Evolutionary conservation across 2,329 filamentous ascomycete species (phyloP).

Genomic region (Chaetomium globosum): DNA sequence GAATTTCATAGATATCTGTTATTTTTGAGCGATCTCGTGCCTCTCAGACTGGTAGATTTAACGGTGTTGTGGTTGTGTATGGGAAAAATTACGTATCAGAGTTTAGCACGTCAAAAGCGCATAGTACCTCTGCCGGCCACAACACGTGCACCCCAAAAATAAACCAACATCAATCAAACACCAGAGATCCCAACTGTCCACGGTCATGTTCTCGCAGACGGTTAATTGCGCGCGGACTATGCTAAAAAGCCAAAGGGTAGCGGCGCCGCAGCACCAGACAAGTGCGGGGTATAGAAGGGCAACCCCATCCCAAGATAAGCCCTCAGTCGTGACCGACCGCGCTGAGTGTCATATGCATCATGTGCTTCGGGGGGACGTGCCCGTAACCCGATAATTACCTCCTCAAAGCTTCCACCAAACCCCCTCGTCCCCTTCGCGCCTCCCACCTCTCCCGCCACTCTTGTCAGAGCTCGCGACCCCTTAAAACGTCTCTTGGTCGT

Average conservation of each 20-base stretch:
- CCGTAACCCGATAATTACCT: constrained; percentile 25
- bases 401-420: constrained; percentile 20
- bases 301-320: constrained; percentile 28
- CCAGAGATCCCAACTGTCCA: neutral
- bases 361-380: constrained; percentile 13
- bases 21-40: too few species aligned
- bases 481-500: constrained; percentile 80
- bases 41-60: too few species aligned
- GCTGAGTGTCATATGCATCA: constrained; percentile 32
- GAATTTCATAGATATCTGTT: too few species aligned
- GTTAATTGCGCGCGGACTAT: constrained; percentile 22
- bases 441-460: neutral
- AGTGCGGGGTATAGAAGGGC: constrained; percentile 35
- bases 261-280: constrained; percentile 29
- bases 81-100: too few species aligned
- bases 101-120: too few species aligned
- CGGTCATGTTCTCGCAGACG: constrained; percentile 11
- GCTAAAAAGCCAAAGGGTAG: constrained; percentile 30
- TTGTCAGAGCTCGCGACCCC: constrained; percentile 1
- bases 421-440: constrained; percentile 2
- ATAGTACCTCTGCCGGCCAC: neutral
- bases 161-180: neutral
- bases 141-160: neutral
- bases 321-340: constrained; percentile 27
- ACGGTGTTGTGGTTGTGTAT: too few species aligned